Conservation (phyloP, 345 rosid species). For the Corchorus capsularis region DNA sequence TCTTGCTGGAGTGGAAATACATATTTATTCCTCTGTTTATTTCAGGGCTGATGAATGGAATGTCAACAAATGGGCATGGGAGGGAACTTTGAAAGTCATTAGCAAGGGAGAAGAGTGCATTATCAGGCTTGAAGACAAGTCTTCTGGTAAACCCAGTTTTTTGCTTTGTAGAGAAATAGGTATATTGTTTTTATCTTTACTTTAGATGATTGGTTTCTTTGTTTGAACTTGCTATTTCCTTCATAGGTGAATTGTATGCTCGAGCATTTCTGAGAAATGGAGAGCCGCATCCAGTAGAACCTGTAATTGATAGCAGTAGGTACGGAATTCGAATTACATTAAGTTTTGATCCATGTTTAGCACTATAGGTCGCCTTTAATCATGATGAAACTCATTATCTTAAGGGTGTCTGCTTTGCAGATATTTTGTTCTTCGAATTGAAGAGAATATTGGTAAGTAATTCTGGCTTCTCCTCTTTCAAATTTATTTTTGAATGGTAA, state of each 20-base stretch:
- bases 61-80: constrained; percentile 99
- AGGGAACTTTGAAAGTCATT: constrained; percentile 78
- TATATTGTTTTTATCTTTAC: neutral
- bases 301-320: constrained; percentile 99
- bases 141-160: constrained; percentile 49
- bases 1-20: constrained; percentile 12
- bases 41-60: constrained; percentile 99
- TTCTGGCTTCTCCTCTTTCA: constrained; percentile 16
- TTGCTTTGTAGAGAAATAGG: constrained; percentile 21
- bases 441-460: constrained; percentile 88
- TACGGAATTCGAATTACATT: constrained; percentile 24
- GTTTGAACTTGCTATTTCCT: constrained; percentile 11
- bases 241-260: constrained; percentile 82
- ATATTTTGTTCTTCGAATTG: constrained; percentile 98
- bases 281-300: constrained; percentile 94
- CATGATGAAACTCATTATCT: neutral
- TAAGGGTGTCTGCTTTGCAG: constrained; percentile 54
- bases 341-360: constrained; percentile 5
- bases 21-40: constrained; percentile 22
- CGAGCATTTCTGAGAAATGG: constrained; percentile 92
- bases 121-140: constrained; percentile 91
- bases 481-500: constrained; percentile 1
- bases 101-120: constrained; percentile 98
- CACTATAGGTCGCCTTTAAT: constrained; percentile 10
- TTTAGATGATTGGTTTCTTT: constrained; percentile 5